Conservation (phyloP, 768 basidiomycete species). For the Tulasnella sp. region DNA sequence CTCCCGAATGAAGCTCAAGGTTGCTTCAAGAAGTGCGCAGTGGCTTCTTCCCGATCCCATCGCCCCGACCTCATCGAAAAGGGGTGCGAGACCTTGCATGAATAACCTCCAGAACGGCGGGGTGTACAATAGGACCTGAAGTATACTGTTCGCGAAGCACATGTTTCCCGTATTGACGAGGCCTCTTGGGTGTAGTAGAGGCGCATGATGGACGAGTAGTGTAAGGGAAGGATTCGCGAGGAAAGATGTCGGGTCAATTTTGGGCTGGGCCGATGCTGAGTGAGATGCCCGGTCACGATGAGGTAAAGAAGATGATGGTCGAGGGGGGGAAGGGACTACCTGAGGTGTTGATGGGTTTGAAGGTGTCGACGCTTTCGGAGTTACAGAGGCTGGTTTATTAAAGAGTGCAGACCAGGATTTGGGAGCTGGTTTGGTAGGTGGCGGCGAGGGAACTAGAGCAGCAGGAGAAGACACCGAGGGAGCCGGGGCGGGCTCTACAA, state of each 20-base stretch:
- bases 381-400: not conserved
- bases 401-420: constrained; percentile 25
- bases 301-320: not conserved
- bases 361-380: not conserved
- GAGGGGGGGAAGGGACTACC: not conserved
- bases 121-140: constrained; percentile 85
- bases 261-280: not conserved
- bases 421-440: constrained; percentile 14
- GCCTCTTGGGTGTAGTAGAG: constrained; percentile 57
- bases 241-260: constrained; percentile 4
- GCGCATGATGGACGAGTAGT: constrained; percentile 11
- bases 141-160: constrained; percentile 93
- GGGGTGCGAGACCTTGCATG: constrained; percentile 19
- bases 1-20: constrained; percentile 64
- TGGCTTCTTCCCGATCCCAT: constrained; percentile 4
- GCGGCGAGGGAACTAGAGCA: not conserved
- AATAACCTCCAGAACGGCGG: constrained; percentile 78
- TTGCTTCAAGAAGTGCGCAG: constrained; percentile 10
- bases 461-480: not conserved
- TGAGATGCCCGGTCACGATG: too few relatives aligned
- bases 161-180: constrained; percentile 92
- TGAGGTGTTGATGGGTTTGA: not conserved
- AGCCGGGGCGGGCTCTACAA: not conserved
- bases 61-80: constrained; percentile 15
- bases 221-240: not conserved